Evolutionary conservation across 2,329 filamentous ascomycete species (phyloP), one percentile per base, ranked within the genome.

Genomic region (Diaporthe vexans): DNA sequence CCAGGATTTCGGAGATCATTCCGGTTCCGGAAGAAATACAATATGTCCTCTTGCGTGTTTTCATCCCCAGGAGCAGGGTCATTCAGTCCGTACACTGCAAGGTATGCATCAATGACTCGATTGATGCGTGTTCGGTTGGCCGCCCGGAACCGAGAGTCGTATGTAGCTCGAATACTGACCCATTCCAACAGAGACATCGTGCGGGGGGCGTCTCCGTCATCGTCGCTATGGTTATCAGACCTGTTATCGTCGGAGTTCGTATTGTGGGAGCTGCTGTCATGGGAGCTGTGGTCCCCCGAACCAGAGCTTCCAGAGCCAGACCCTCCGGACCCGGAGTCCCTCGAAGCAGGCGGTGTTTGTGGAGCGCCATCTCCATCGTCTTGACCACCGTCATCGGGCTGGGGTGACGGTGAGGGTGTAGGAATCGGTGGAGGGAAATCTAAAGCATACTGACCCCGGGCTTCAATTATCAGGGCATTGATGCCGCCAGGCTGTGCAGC

Each of bases 21-120:
- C 9, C 56, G 56, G 29, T n/a, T 7, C 2, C 56, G 56, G 29
- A 58, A 58, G 19, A 7, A 58, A 58, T 58, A 58, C 33, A 58
- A n/a, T n/a, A 58, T 58, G 29, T 8, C 33, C 4, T 58, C 56
- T n/a, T 26, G 33, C 2, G 11, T 21, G 10, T 58, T 58, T 10
- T 13, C 6, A 19, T 21, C 5, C 4, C 10, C 17, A 6, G 29
- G 21, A 5, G 10, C 19, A 21, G 56, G 56, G 33, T 29, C 46
- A n/a, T 19, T 10, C 5, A 4, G 17, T 48, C 56, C 56, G 19
- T 58, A 58, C 11, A n/a, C 19, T 8, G 19, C 1, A 8, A 58
- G 56, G 21, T 58, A 58, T 37, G 56, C 19, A n/a, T 58, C 33
- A n/a, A 58, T n/a, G 29, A 58, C 56, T 24, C 33, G 56, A 33